These are phyloP conservation scores for Bombardia bombarda DNA, from an alignment of 495 filamentous ascomycete genomes.

Conservation along the genomic window DNA sequence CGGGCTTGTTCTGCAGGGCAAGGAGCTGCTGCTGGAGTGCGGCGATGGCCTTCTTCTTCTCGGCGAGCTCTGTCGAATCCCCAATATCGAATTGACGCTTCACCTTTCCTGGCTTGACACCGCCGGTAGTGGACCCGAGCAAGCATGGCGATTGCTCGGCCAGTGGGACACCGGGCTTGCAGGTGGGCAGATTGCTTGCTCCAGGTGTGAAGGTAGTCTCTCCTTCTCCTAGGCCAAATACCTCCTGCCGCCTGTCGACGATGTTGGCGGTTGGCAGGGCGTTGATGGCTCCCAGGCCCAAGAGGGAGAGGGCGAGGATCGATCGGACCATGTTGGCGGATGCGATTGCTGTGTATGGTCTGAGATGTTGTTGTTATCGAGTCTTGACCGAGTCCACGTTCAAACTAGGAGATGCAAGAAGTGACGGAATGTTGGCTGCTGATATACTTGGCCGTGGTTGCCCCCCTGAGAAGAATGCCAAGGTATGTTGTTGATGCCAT, in stretches of 20 bases:
- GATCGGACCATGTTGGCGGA: slow-evolving; percentile 22
- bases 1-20: slow-evolving; percentile 9
- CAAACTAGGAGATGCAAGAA: slow-evolving; percentile 3
- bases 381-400: slow-evolving; percentile 11
- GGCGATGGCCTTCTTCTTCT: slow-evolving; percentile 6
- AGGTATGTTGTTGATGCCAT: slow-evolving; percentile 4
- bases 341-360: not conserved
- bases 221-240: slow-evolving; percentile 10
- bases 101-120: slow-evolving; percentile 21
- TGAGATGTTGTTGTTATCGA: slow-evolving; percentile 2
- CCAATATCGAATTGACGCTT: slow-evolving; percentile 20
- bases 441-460: slow-evolving; percentile 10
- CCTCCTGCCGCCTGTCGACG: slow-evolving; percentile 14
- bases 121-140: slow-evolving; percentile 20
- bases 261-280: slow-evolving; percentile 18
- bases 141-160: slow-evolving; percentile 16
- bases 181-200: slow-evolving; percentile 8
- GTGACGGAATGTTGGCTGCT: slow-evolving; percentile 6
- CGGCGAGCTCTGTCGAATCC: not conserved
- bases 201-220: slow-evolving; percentile 7
- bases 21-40: slow-evolving; percentile 9
- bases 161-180: slow-evolving; percentile 10
- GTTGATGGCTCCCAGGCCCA: slow-evolving; percentile 23
- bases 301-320: slow-evolving; percentile 18
- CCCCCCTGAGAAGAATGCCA: not conserved